phyloP scores from a whole-genome alignment of 164 flowering plant species.

The Kingdonia uniflora region DNA sequence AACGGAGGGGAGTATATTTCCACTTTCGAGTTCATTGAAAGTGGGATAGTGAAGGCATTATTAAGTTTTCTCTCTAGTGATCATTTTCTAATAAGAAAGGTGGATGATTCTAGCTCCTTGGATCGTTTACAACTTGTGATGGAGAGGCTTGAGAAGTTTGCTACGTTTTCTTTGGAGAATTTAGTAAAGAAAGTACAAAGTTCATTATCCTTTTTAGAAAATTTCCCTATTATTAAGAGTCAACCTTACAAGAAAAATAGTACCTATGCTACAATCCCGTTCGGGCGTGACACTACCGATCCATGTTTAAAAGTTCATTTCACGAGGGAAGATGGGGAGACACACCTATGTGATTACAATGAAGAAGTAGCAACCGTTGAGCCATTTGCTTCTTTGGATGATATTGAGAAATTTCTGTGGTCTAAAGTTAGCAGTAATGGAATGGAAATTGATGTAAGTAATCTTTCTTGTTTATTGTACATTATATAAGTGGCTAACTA shows the following conservation, averaged over 20 bases:
- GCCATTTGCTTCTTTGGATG: constrained; percentile 59
- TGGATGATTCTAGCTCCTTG: constrained; percentile 3
- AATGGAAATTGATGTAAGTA: constrained; percentile 7
- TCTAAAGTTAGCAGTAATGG: constrained; percentile 33
- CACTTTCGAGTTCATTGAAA: constrained; percentile 89
- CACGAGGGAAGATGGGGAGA: constrained; percentile 50
- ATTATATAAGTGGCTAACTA: no score
- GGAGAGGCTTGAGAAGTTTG: constrained; percentile 61
- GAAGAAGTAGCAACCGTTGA: constrained; percentile 51
- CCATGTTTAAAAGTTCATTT: constrained; percentile 72
- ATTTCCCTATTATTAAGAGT: constrained; percentile 53
- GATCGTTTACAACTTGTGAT: constrained; percentile 15
- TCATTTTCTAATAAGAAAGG: constrained; percentile 19
- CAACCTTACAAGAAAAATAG: constrained; percentile 31
- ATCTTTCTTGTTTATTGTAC: no score
- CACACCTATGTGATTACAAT: constrained; percentile 32
- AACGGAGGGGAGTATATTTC: constrained; percentile 60
- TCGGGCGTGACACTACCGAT: constrained; percentile 26
- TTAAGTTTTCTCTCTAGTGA: constrained; percentile 49
- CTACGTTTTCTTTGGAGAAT: constrained; percentile 30
- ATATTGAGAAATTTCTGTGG: constrained; percentile 58
- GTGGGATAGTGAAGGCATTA: constrained; percentile 71
- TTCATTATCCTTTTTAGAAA: constrained; percentile 68
- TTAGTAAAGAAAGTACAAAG: constrained; percentile 50
- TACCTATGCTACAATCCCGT: constrained; percentile 61